phyloP scores from a whole-genome alignment of 2,329 filamentous ascomycete genomes.

The Colletotrichum horii region DNA sequence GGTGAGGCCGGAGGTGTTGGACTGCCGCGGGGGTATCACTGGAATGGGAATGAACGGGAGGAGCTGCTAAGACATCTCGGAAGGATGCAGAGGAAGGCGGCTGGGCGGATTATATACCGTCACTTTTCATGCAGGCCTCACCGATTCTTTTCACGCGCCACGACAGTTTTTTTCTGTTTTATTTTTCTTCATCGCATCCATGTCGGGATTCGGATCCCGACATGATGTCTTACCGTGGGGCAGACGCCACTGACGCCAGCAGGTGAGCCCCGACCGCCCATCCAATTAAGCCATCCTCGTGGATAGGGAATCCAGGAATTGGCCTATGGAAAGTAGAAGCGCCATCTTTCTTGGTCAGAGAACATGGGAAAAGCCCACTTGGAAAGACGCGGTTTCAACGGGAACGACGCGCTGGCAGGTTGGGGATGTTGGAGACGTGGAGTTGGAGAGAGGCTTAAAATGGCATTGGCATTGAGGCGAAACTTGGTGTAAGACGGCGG shows the following conservation, averaged over 20 bases:
- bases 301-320: neutral
- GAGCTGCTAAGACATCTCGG: neutral
- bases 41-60: neutral
- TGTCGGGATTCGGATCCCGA: conserved; percentile 4
- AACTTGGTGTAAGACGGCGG: neutral
- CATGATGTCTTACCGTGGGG: neutral
- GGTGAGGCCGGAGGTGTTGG: neutral
- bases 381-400: neutral
- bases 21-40: neutral
- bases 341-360: neutral
- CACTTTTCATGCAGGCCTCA: neutral
- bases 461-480: neutral
- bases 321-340: neutral
- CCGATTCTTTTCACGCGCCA: neutral
- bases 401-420: neutral
- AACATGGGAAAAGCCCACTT: neutral
- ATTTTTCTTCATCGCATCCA: neutral
- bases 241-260: neutral
- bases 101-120: neutral
- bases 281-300: neutral
- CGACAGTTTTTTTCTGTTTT: neutral
- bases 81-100: neutral
- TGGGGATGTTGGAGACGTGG: neutral
- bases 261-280: neutral
- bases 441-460: neutral